Evolutionary conservation across 1,139 yeast genomes (phyloP).

Genomic region (Yamadazyma diddensiae): DNA sequence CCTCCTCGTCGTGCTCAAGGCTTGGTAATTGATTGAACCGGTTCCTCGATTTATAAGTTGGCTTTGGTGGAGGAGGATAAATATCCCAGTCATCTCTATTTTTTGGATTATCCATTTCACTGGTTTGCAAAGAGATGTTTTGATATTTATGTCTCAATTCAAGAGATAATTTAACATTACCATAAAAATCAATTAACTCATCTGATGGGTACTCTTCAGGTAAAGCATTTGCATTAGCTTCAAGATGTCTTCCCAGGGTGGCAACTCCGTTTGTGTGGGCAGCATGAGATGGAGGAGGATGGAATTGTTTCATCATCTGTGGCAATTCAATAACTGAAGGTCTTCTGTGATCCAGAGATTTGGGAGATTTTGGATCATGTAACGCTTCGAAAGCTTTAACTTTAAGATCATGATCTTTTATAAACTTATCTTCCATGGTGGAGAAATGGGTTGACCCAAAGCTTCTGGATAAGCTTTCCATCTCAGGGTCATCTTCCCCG

Average conservation of each 20-base stretch:
- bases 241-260: background rate
- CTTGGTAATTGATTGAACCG: conserved; percentile 52
- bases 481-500: conserved; percentile 19
- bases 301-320: conserved; percentile 16
- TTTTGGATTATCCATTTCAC: conserved; percentile 78
- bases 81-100: conserved; percentile 69
- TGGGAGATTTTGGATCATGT: conserved; percentile 24
- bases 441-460: conserved; percentile 56
- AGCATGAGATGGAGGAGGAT: conserved; percentile 20
- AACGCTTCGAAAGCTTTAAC: conserved; percentile 60
- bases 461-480: conserved; percentile 22
- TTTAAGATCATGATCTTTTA: conserved; percentile 71
- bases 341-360: conserved; percentile 34
- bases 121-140: conserved; percentile 59
- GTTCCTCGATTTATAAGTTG: conserved; percentile 75
- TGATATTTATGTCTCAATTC: conserved; percentile 77
- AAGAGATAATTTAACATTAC: conserved; percentile 69
- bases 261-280: conserved; percentile 11
- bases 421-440: conserved; percentile 62
- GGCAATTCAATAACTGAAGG: conserved; percentile 54
- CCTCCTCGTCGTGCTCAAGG: conserved; percentile 25
- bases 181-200: conserved; percentile 67
- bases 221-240: conserved; percentile 46
- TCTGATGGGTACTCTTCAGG: conserved; percentile 67
- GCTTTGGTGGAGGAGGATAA: conserved; percentile 93